Evolutionary conservation across 306 rosid genomes (phyloP), one percentile per base, ranked within the genome.

Genomic region (Spatholobus suberectus): DNA sequence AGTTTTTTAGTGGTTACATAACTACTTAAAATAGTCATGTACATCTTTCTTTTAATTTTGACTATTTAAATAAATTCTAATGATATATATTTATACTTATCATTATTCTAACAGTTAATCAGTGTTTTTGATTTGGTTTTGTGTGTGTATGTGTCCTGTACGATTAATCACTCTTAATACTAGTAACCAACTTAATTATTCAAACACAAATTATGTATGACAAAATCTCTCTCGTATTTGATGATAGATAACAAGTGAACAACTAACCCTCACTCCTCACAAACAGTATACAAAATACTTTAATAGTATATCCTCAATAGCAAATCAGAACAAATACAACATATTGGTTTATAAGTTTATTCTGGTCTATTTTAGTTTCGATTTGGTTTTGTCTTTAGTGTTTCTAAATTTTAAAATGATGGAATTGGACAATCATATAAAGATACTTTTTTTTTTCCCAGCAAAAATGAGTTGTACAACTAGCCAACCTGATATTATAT

Each of bases 381-480:
- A 37, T 70, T 15, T 44, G 41, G 27, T 72, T 46, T 74, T 84
- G 84, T 79, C 81, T 66, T 79, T 79, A 35, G 13, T 49, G 18
- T 41, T 46, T 5, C 21, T 11, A 46, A 66, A 27, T 69, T 59
- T 70, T 75, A 70, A 85, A 69, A 58, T 40, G 70, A 40, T 47
- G 35, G 77, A 55, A 29, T 20, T 67, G 81, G 54, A 46, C 69
- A 67, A 81, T 44, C 38, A 66, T 77, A 63, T 47, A 38, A 20
- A 32, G 11, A 35, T 58, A 46, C 13, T 21, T 61, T 23, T 43
- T 74, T 51, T 58, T 58, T 59, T 13, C 34, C 14, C 73, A 29
- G 20, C 55, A 46, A 75, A 81, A 75, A 38, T 80, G 78, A 80
- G 63, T 70, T 85, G 88, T 69, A 70, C 76, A 34, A 59, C 24